phyloP scores from a whole-genome alignment of 345 rosid species.

The Odontarrhena argentea region DNA sequence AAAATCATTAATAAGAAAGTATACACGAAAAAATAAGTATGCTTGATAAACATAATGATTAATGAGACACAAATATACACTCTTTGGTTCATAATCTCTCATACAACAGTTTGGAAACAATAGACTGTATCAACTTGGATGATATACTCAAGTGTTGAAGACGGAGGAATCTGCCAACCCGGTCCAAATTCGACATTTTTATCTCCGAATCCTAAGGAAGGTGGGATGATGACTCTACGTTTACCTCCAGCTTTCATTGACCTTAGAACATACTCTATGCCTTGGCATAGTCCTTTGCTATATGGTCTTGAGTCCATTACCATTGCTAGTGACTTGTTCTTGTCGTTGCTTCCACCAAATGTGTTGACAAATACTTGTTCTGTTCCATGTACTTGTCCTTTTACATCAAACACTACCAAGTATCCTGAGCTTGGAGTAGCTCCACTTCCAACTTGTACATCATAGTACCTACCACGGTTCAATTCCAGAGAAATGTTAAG shows the following conservation, averaged over 20 bases:
- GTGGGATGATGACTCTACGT: slow-evolving; percentile 77
- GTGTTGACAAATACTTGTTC: slow-evolving; percentile 72
- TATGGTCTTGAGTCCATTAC: slow-evolving; percentile 90
- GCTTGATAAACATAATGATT: background rate
- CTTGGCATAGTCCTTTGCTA: slow-evolving; percentile 82
- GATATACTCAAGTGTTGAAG: slow-evolving; percentile 65
- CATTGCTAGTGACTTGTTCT: slow-evolving; percentile 64
- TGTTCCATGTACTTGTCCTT: slow-evolving; percentile 62
- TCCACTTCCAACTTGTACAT: slow-evolving; percentile 78
- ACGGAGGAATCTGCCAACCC: slow-evolving; percentile 61
- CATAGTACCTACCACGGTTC: slow-evolving; percentile 57
- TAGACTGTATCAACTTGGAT: slow-evolving; percentile 72
- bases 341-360: slow-evolving; percentile 47
- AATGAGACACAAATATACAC: slow-evolving; percentile 3
- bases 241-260: slow-evolving; percentile 88
- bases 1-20: background rate
- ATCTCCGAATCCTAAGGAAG: slow-evolving; percentile 71
- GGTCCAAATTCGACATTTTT: slow-evolving; percentile 66
- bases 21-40: background rate
- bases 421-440: slow-evolving; percentile 72
- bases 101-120: slow-evolving; percentile 51
- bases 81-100: slow-evolving; percentile 1
- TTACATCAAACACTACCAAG: slow-evolving; percentile 76
- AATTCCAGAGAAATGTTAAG: background rate
- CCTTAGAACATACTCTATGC: slow-evolving; percentile 66